Evolutionary conservation across 805 yeast species (phyloP).

Genomic region (Torulaspora microellipsoides): DNA sequence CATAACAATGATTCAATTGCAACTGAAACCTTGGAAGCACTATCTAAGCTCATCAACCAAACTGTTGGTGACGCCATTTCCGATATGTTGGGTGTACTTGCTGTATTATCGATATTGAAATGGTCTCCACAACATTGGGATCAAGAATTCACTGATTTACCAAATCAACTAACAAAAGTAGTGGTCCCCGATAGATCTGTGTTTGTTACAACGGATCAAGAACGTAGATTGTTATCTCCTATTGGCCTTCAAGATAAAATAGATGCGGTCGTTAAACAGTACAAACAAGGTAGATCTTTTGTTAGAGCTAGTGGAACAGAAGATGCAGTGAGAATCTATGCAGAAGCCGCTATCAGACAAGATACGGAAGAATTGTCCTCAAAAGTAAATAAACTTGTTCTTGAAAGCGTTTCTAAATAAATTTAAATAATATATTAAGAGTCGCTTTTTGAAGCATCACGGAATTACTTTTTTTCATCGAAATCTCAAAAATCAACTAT

Average conservation of each 20-base stretch:
- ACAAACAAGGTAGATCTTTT: conserved; percentile 69
- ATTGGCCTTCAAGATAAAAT: conserved; percentile 69
- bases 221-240: conserved; percentile 74
- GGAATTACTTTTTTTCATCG: too few species aligned
- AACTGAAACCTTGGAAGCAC: conserved; percentile 48
- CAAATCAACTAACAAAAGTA: conserved; percentile 78
- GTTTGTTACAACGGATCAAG: conserved; percentile 87
- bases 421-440: too few species aligned
- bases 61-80: conserved; percentile 98
- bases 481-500: neutral
- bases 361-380: conserved; percentile 46
- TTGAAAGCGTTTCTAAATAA: neutral
- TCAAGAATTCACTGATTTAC: conserved; percentile 71
- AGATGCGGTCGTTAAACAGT: conserved; percentile 56
- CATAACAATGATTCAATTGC: conserved; percentile 38
- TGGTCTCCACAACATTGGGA: conserved; percentile 73
- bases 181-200: conserved; percentile 73
- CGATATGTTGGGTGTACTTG: conserved; percentile 77
- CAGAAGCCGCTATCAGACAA: conserved; percentile 64
- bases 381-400: conserved; percentile 38
- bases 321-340: conserved; percentile 93
- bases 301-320: conserved; percentile 98
- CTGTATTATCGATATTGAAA: conserved; percentile 52
- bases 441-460: too few species aligned
- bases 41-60: conserved; percentile 80